Conservation (phyloP, 768 basidiomycete genomes). For the Lactifluus hygrophoroides region DNA sequence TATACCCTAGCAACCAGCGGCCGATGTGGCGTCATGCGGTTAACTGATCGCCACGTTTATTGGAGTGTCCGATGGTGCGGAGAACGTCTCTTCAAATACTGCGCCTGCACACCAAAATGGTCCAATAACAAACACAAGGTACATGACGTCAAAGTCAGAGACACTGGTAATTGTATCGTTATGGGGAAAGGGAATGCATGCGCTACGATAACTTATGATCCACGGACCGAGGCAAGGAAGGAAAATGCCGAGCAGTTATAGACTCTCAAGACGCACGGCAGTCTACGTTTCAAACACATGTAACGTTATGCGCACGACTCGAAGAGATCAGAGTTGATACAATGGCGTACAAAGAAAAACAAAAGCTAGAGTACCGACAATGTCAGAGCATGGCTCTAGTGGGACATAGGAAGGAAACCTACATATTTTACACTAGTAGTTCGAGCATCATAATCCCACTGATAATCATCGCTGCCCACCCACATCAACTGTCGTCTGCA, state of each 20-base stretch:
- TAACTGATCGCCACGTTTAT: neutral
- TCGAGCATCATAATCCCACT: neutral
- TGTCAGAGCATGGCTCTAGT: neutral
- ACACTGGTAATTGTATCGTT: neutral
- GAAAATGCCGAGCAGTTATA: neutral
- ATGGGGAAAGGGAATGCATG: neutral
- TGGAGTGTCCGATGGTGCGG: neutral
- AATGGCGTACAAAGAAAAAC: conserved; percentile 13
- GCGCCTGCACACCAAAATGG: neutral
- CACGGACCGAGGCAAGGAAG: neutral
- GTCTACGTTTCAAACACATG: conserved; percentile 1
- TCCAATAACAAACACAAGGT: conserved; percentile 4
- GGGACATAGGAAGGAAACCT: neutral
- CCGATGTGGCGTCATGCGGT: neutral
- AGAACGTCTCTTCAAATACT: too few relatives aligned
- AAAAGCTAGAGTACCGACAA: neutral
- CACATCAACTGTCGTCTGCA: neutral
- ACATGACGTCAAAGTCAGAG: neutral
- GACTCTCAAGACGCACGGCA: neutral
- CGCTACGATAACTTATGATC: conserved; percentile 5
- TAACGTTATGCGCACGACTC: conserved; percentile 9
- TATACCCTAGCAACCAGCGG: conserved; percentile 8
- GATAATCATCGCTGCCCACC: conserved; percentile 8
- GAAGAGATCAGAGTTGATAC: conserved; percentile 14
- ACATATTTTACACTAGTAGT: conserved; percentile 14